Percentiles rank a stretch among this genome's conserved stretches.
phyloP scores from a whole-genome alignment of 2,329 filamentous ascomycete species.

The Cladobotryum mycophilum region DNA sequence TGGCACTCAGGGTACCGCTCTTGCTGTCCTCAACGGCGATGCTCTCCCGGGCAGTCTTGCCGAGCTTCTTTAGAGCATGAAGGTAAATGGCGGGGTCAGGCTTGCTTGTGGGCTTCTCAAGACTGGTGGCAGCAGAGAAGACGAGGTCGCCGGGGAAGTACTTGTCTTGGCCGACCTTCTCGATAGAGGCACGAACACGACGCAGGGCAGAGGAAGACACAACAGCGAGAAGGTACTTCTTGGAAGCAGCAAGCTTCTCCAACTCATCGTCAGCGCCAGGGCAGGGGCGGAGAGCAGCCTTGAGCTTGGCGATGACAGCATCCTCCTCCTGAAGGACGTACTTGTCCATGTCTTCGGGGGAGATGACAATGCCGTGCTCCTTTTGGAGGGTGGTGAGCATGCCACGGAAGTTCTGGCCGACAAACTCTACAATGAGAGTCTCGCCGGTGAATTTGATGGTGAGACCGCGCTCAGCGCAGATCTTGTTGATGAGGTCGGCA shows the following conservation, averaged over 20 bases:
- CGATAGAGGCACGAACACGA: conserved; percentile 69
- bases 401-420: conserved; percentile 90
- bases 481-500: conserved; percentile 81
- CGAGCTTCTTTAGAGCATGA: conserved; percentile 66
- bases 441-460: conserved; percentile 67
- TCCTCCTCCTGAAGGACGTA: conserved; percentile 77
- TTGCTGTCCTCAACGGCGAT: conserved; percentile 86
- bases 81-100: conserved; percentile 86
- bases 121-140: conserved; percentile 75
- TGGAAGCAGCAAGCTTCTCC: conserved; percentile 51
- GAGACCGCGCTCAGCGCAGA: conserved; percentile 62
- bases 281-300: conserved; percentile 61
- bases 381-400: conserved; percentile 75
- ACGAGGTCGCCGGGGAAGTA: conserved; percentile 72
- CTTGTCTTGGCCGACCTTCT: conserved; percentile 71
- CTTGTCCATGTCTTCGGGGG: conserved; percentile 59
- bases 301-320: conserved; percentile 74
- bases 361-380: conserved; percentile 68
- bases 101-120: conserved; percentile 78
- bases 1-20: conserved; percentile 69
- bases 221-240: conserved; percentile 69
- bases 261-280: conserved; percentile 62
- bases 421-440: conserved; percentile 76
- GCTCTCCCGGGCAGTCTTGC: conserved; percentile 63
- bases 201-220: conserved; percentile 76